A percentile compares a stretch with the other conserved stretches of the same genome.
phyloP scores from a whole-genome alignment of 2,329 filamentous ascomycete genomes.

The Pseudogymnoascus sp. region DNA sequence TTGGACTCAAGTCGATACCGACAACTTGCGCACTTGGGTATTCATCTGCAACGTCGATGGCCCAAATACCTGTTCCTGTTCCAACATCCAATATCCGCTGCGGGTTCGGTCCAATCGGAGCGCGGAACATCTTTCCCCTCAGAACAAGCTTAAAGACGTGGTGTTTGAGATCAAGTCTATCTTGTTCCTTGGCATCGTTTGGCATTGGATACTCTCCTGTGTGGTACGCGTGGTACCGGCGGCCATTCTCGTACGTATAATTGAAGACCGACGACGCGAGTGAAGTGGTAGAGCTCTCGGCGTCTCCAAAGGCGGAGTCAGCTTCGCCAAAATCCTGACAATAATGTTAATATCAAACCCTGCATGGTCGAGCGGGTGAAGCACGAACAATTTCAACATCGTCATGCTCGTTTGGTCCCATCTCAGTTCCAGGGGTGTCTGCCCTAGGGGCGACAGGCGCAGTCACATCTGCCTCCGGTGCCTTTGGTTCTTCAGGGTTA shows the following conservation, averaged over 20 bases:
- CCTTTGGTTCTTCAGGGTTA: neutral
- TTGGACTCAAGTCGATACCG: constrained; percentile 23
- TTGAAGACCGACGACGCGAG: constrained; percentile 17
- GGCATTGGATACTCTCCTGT: constrained; percentile 31
- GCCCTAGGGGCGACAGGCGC: neutral
- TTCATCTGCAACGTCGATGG: constrained; percentile 25
- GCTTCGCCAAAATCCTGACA: constrained; percentile 2
- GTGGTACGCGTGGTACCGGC: constrained; percentile 25
- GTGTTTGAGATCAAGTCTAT: constrained; percentile 24
- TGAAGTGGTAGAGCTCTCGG: constrained; percentile 11
- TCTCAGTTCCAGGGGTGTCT: neutral
- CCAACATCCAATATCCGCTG: constrained; percentile 26
- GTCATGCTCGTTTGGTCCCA: neutral
- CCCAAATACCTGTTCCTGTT: constrained; percentile 35
- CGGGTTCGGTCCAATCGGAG: constrained; percentile 19
- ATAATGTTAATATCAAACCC: neutral
- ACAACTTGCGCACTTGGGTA: constrained; percentile 19
- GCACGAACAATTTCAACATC: constrained; percentile 5
- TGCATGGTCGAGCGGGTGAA: neutral
- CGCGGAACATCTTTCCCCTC: constrained; percentile 22
- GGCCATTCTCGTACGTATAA: constrained; percentile 20
- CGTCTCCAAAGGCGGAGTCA: constrained; percentile 7
- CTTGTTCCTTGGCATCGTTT: constrained; percentile 23
- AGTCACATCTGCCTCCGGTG: neutral
- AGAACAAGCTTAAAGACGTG: constrained; percentile 22